These are phyloP conservation scores for Candida chilensis DNA, from an alignment of 805 yeast species.

Conservation along the genomic window DNA sequence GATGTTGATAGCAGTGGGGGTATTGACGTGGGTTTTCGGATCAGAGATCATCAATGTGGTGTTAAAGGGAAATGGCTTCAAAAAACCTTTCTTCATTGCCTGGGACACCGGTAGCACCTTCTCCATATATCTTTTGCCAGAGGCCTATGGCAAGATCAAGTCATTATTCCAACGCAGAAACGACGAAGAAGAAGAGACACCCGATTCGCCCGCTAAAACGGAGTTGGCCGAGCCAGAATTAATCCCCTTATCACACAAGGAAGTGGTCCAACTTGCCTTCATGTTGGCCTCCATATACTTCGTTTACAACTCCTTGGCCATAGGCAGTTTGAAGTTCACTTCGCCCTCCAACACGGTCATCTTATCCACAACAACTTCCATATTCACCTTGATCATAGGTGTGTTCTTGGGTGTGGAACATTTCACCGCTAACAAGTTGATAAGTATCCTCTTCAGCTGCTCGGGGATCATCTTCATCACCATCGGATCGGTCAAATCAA, in stretches of 20 bases:
- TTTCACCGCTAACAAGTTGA: constrained; percentile 27
- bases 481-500: constrained; percentile 11
- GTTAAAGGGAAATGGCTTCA: constrained; percentile 37
- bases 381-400: constrained; percentile 40
- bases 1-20: constrained; percentile 26
- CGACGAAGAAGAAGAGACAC: neutral
- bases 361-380: constrained; percentile 39
- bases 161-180: neutral
- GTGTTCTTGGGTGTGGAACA: constrained; percentile 26
- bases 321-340: constrained; percentile 36
- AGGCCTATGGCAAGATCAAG: constrained; percentile 5
- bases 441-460: constrained; percentile 34
- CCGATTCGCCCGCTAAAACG: neutral
- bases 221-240: neutral
- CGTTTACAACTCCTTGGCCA: constrained; percentile 26
- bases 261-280: constrained; percentile 23
- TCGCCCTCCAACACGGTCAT: constrained; percentile 46
- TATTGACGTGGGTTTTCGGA: constrained; percentile 39
- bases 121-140: constrained; percentile 33
- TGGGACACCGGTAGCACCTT: constrained; percentile 40
- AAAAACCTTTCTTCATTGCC: constrained; percentile 39
- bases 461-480: constrained; percentile 38
- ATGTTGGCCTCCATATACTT: constrained; percentile 33
- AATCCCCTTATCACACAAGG: constrained; percentile 8
- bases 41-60: constrained; percentile 38